Conservation (phyloP, 352 stramenopile species). For the Pythium pyrilobum region DNA sequence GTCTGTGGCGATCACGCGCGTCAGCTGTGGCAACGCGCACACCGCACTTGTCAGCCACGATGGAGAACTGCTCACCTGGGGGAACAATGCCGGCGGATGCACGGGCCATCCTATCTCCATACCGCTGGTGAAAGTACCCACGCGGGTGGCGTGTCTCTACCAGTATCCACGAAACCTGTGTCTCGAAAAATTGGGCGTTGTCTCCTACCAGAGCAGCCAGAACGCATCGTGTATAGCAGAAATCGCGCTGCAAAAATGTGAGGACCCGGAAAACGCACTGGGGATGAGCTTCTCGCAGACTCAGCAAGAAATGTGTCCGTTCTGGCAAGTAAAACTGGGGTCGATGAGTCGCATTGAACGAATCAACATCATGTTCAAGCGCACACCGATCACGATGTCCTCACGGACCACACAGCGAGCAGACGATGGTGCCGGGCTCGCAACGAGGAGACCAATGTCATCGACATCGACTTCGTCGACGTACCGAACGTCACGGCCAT, state of each 20-base stretch:
- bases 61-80: conserved; percentile 73
- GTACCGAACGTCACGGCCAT: not conserved
- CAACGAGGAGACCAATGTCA: conserved; percentile 7
- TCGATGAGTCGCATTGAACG: conserved; percentile 37
- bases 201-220: conserved; percentile 51
- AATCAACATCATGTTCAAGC: conserved; percentile 29
- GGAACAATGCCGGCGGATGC: conserved; percentile 60
- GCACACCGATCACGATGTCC: conserved; percentile 2
- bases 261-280: conserved; percentile 2
- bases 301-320: conserved; percentile 70
- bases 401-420: conserved; percentile 10
- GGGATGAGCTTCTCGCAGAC: conserved; percentile 45
- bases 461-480: conserved; percentile 6
- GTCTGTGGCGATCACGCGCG: conserved; percentile 26
- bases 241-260: conserved; percentile 30
- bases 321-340: conserved; percentile 53
- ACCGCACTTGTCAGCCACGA: conserved; percentile 55
- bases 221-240: conserved; percentile 46
- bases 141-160: conserved; percentile 55
- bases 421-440: not conserved
- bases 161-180: conserved; percentile 50
- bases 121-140: conserved; percentile 31
- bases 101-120: conserved; percentile 44
- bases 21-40: conserved; percentile 65
- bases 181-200: conserved; percentile 24